Evolutionary conservation across 2,329 filamentous ascomycete species (phyloP), one percentile per base, ranked within the genome.

Genomic region (Fusarium poae): DNA sequence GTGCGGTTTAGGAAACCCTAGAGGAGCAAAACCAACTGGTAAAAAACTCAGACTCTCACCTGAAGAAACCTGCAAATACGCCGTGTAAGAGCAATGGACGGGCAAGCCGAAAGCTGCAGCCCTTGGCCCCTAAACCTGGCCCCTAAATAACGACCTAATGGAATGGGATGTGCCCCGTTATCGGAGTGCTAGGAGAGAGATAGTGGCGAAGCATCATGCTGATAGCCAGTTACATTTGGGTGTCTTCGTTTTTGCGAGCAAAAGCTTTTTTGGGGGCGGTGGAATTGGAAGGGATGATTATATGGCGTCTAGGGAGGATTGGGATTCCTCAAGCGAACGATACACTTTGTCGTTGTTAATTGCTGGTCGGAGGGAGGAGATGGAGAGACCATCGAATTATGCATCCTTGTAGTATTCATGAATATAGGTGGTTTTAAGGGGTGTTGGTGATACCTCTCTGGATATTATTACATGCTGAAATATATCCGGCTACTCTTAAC

Each of bases 1-100:
- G 77, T 57, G 71, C 71, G 49, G 73, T 71, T 61, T 80, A 78
- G 74, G 62, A 72, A 57, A 32, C 65, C 55, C 62, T 63, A 63
- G 54, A 63, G 66, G 68, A 57, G 55, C 67, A 57, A 50, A 53
- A 40, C 51, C 63, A 71, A 66, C 68, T 71, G 54, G 57, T 57
- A 62, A 18, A 48, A 51, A 44, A 54, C 25, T 56, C 64, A 58
- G 27, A 37, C 29, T 42, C 42, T 44, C 48, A 60, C 23, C 25
- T 35, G 34, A 56, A 40, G 21, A 45, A 39, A 42, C 44, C 50
- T 43, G 44, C 49, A 51, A 62, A 49, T 34, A 67, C 52, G 52
- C 54, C 63, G 29, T 52, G 49, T 45, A 48, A 65, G 54, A 62
- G 52, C 42, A 59, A 52, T 32, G 62, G 45, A 52, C 51, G 29